Evolutionary conservation across 1,284 basidiomycete genomes (phyloP).

Genomic region (Termitomyces sp.): DNA sequence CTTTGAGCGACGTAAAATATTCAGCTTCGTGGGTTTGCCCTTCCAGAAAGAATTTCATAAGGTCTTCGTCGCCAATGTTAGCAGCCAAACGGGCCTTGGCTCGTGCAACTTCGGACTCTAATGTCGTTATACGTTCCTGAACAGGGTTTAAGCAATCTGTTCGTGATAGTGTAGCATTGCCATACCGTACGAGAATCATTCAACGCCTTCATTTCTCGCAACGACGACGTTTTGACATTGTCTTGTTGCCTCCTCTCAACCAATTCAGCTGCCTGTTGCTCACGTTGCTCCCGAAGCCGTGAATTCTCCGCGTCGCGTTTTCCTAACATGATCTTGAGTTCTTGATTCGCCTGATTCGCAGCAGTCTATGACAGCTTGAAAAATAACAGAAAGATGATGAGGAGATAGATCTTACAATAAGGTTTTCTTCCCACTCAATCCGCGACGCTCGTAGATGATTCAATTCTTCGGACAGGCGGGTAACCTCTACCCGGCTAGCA

Average conservation of each 20-base stretch:
- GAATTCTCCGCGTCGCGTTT: constrained; percentile 74
- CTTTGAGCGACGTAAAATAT: constrained; percentile 61
- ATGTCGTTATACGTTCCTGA: constrained; percentile 65
- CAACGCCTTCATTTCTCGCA: constrained; percentile 70
- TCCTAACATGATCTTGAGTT: constrained; percentile 48
- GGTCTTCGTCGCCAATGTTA: constrained; percentile 62
- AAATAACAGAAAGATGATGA: constrained; percentile 12
- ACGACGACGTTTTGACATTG: constrained; percentile 53
- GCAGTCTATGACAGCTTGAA: constrained; percentile 34
- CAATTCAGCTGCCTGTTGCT: constrained; percentile 71
- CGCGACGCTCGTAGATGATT: constrained; percentile 32
- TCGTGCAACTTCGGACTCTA: constrained; percentile 74
- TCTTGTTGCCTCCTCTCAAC: constrained; percentile 71
- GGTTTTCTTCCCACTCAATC: constrained; percentile 42
- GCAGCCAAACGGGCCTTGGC: constrained; percentile 79
- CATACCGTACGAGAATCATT: constrained; percentile 65
- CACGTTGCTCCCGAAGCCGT: constrained; percentile 77
- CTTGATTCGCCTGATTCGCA: constrained; percentile 44
- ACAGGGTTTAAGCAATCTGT: constrained; percentile 6
- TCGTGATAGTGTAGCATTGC: constrained; percentile 13
- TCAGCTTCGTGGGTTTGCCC: constrained; percentile 53
- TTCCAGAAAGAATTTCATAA: constrained; percentile 66
- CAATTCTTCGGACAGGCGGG: constrained; percentile 36
- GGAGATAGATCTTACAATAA: constrained; percentile 30
- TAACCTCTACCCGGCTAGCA: constrained; percentile 34